Evolutionary conservation across 1,139 yeast genomes (phyloP).

Genomic region (Pichia sp.): DNA sequence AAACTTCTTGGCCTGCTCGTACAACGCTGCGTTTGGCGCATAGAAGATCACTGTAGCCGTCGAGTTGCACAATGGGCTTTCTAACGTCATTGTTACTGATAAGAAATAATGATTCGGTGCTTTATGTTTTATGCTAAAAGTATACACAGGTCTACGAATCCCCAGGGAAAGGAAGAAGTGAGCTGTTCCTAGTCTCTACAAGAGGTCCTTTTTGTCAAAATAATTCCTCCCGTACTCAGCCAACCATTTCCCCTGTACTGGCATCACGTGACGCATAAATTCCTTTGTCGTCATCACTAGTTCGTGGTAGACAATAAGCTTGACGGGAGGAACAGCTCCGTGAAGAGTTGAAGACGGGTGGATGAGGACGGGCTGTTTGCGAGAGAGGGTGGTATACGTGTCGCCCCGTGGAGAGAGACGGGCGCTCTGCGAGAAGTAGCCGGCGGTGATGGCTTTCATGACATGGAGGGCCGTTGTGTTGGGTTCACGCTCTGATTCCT

Average conservation of each 20-base stretch:
- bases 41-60: slow-evolving; percentile 42
- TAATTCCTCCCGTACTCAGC: slow-evolving; percentile 63
- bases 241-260: slow-evolving; percentile 59
- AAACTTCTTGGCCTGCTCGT: slow-evolving; percentile 41
- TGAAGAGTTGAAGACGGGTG: slow-evolving; percentile 79
- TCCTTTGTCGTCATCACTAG: slow-evolving; percentile 83
- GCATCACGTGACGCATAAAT: slow-evolving; percentile 82
- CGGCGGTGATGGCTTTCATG: slow-evolving; percentile 69
- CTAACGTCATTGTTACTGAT: slow-evolving; percentile 1
- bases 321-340: slow-evolving; percentile 64
- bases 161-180: not conserved
- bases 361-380: slow-evolving; percentile 61
- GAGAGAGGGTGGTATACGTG: slow-evolving; percentile 57
- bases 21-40: slow-evolving; percentile 39
- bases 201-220: slow-evolving; percentile 24
- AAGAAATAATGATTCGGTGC: not conserved
- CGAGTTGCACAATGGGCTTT: slow-evolving; percentile 42
- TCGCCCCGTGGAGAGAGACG: slow-evolving; percentile 46
- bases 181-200: not conserved
- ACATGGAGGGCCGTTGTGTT: slow-evolving; percentile 37
- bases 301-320: slow-evolving; percentile 72
- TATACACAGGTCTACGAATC: not conserved
- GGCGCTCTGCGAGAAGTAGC: slow-evolving; percentile 56
- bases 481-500: slow-evolving; percentile 12
- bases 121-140: not conserved